A percentile compares a stretch with the other conserved stretches of the same genome.
These are phyloP conservation scores for Nakazawaea ernobii DNA, from an alignment of 805 yeast species.

Conservation along the genomic window DNA sequence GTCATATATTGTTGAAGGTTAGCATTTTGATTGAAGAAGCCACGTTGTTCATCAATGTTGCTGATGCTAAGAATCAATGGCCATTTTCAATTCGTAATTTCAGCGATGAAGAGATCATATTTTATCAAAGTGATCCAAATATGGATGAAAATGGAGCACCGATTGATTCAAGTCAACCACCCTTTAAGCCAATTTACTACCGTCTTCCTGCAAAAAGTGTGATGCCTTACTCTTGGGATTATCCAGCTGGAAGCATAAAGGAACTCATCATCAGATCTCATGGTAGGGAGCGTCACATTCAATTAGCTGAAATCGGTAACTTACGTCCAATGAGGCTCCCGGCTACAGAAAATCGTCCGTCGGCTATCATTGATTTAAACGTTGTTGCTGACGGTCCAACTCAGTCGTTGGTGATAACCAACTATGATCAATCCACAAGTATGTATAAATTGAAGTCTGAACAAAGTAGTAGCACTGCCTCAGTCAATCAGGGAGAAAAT, in stretches of 20 bases:
- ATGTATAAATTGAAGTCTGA: constrained; percentile 52
- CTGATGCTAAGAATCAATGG: constrained; percentile 76
- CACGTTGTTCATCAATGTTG: constrained; percentile 69
- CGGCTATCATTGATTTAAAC: constrained; percentile 70
- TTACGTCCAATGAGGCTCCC: constrained; percentile 81
- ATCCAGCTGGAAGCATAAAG: constrained; percentile 82
- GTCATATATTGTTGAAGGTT: constrained; percentile 65
- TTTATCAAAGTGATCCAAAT: constrained; percentile 81
- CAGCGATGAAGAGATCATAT: constrained; percentile 77
- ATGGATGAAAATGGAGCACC: constrained; percentile 49
- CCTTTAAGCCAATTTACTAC: constrained; percentile 75
- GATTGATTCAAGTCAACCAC: constrained; percentile 44
- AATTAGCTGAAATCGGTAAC: constrained; percentile 89
- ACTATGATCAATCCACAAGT: constrained; percentile 74
- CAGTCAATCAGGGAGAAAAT: constrained; percentile 34
- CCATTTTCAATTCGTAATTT: constrained; percentile 90
- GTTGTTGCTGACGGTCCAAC: constrained; percentile 97
- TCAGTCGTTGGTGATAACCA: constrained; percentile 78
- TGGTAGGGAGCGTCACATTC: constrained; percentile 71
- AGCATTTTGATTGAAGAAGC: constrained; percentile 77
- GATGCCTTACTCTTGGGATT: constrained; percentile 98
- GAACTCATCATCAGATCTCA: constrained; percentile 71
- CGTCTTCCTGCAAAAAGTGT: constrained; percentile 83
- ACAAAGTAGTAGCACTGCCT: constrained; percentile 22
- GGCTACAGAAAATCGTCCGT: constrained; percentile 29